Base-by-base conservation (phyloP, 2,329 filamentous ascomycete genomes). In the Bretziella fagacearum region DNA sequence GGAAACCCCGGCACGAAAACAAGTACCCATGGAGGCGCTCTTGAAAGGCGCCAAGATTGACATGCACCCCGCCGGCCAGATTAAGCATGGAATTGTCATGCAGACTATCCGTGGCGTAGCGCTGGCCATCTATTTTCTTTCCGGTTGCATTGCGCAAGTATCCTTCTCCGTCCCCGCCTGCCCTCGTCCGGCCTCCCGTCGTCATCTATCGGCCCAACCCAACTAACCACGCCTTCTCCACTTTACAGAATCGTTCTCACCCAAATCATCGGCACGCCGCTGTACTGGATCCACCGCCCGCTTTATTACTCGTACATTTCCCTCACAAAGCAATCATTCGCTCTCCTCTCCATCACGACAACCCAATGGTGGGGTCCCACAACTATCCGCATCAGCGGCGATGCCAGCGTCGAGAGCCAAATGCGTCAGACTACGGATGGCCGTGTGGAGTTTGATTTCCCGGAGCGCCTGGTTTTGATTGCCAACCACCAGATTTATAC, bases 401-500 rank as follows among this genome's bases (percentile, higher is more conserved):
- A 93, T 62, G 76, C 73, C 44, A 84, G 80, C 23, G 82, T 93
- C 53, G 71, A 77, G 6, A 81, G 77, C 13, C 81, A 93, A 63
- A 73, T 93, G 46, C 69, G 68, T 52, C 69, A 79, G 53, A 80
- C 76, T 4, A 61, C 69, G 2, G 81, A 86, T 57, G 85, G 85
- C 11, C 73, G 77, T 46, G 70, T 93, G 29, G 70, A 85, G 56
- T 86, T 84, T 59, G 69, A 75, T 53, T 93, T 93, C 53, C 84
- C 85, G 0, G 79, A 91, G 57, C 74, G 85, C 42, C 66, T 93
- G 57, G 72, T 93, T 22, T 66, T 93, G 63, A 83, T 93, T 60
- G 84, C 85, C 22, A 93, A 93, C 58, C 85, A 93, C 58, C 84
- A 91, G 73, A 78, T 93, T 45, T 93, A 93, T 59, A 89, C 84